Base-by-base conservation (phyloP, 2,329 filamentous ascomycete genomes). In the Hypomyces perniciosus region DNA sequence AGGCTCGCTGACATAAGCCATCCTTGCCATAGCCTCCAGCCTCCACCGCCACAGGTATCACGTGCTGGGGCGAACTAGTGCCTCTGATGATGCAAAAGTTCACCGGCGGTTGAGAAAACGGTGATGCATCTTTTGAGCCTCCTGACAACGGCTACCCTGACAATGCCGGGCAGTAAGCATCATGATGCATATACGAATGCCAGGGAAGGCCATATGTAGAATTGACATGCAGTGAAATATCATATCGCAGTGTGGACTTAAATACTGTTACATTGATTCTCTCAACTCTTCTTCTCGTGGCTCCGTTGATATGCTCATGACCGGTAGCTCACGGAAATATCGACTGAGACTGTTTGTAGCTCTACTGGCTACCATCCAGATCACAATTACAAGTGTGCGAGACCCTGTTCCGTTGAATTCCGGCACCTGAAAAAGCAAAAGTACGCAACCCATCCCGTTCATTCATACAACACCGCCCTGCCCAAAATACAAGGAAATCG, bases 391-490 rank as follows among this genome's bases (percentile, higher is more conserved):
- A 57, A 61, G 50, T 52, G 59, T 58, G 56, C 57, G 65, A 62
- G 62, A 62, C 64, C 65, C 60, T 62, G 56, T 62, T 62, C 65
- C 62, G 56, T 64, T 61, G 57, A 61, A 59, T 58, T 60, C 65
- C 65, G 58, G 62, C 57, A 65, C 61, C 58, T 56, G 52, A 53
- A 62, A 64, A 67, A 61, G 56, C 58, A 68, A 68, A 68, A 65
- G 63, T 62, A 67, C 64, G 61, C 61, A 60, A 64, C 64, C 67
- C 64, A 58, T 68, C 59, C 63, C 62, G 65, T 68, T 63, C 68
- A 67, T 65, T 69, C 67, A 68, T 72, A 70, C 68, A 70, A 67
- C 66, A 70, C 68, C 68, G 58, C 63, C 67, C 59, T 63, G 61
- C 67, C 68, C 65, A 66, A 60, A 65, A 64, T 62, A 68, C 58